Percentiles rank a stretch among this genome's conserved stretches.
phyloP scores from a whole-genome alignment of 1,284 basidiomycete species.

The Agroathelia rolfsii region DNA sequence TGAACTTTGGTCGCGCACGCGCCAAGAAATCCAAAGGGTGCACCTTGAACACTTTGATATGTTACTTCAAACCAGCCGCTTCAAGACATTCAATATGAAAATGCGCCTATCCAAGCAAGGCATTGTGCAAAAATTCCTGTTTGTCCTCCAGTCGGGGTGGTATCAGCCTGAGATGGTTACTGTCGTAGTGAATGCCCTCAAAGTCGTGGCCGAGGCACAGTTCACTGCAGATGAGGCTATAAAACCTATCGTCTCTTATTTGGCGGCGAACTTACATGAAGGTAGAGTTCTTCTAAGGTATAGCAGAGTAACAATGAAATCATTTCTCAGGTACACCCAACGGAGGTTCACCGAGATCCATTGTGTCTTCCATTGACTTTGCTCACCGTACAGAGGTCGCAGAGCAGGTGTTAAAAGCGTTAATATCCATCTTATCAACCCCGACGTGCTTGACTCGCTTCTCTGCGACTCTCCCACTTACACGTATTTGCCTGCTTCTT shows the following conservation, averaged over 20 bases:
- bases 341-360: conserved; percentile 41
- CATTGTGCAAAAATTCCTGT: conserved; percentile 70
- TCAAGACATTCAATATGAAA: conserved; percentile 64
- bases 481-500: conserved; percentile 64
- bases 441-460: conserved; percentile 52
- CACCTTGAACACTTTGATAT: conserved; percentile 77
- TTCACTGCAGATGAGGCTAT: conserved; percentile 68
- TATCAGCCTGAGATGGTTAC: conserved; percentile 49
- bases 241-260: conserved; percentile 78
- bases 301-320: too few species aligned
- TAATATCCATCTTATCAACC: conserved; percentile 48
- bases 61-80: conserved; percentile 63
- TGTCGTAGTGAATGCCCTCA: conserved; percentile 51
- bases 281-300: conserved; percentile 29
- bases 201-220: conserved; percentile 42
- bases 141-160: conserved; percentile 71
- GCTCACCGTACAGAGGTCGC: conserved; percentile 42
- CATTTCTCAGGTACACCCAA: conserved; percentile 20
- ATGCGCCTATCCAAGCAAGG: conserved; percentile 62
- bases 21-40: conserved; percentile 58
- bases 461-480: conserved; percentile 55
- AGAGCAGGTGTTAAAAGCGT: conserved; percentile 47
- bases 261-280: conserved; percentile 76
- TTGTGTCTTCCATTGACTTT: conserved; percentile 43
- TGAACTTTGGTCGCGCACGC: conserved; percentile 77